A percentile compares a stretch with the other conserved stretches of the same genome.
These are phyloP conservation scores for Phytopythium chamaehyphon DNA, from an alignment of 352 stramenopile species.

Conservation along the genomic window DNA sequence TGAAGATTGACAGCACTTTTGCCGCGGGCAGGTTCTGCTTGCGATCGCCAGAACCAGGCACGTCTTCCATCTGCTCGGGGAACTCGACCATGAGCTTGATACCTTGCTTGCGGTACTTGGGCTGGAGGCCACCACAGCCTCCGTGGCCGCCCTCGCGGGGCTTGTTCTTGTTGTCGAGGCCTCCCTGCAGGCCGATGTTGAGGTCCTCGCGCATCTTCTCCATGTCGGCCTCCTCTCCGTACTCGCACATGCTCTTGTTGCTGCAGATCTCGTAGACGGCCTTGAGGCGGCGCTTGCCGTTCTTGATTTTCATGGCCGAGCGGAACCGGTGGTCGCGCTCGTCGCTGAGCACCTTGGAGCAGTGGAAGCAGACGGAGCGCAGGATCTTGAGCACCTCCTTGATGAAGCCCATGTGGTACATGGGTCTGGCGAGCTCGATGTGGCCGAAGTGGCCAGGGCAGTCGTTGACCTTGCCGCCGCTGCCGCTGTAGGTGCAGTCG, in stretches of 20 bases:
- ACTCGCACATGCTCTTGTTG: slow-evolving; percentile 88
- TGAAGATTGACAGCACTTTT: slow-evolving; percentile 95
- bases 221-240: slow-evolving; percentile 82
- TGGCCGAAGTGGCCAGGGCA: slow-evolving; percentile 99
- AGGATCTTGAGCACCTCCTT: slow-evolving; percentile 94
- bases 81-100: slow-evolving; percentile 96
- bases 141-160: slow-evolving; percentile 78
- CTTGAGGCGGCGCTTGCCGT: slow-evolving; percentile 90
- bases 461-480: slow-evolving; percentile 93
- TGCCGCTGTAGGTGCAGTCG: slow-evolving; percentile 90
- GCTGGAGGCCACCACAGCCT: slow-evolving; percentile 83
- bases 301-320: slow-evolving; percentile 83
- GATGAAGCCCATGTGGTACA: slow-evolving; percentile 98
- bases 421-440: slow-evolving; percentile 95
- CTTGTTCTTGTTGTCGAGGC: slow-evolving; percentile 80
- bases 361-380: slow-evolving; percentile 97
- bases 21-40: slow-evolving; percentile 96
- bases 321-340: slow-evolving; percentile 83
- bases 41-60: slow-evolving; percentile 92
- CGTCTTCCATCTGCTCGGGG: slow-evolving; percentile 92
- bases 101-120: slow-evolving; percentile 95
- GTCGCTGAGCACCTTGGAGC: slow-evolving; percentile 93
- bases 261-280: slow-evolving; percentile 94
- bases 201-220: slow-evolving; percentile 87
- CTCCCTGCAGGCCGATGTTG: slow-evolving; percentile 81